phyloP scores from a whole-genome alignment of 257 asterid genomes.

The Ilex aquifolium region DNA sequence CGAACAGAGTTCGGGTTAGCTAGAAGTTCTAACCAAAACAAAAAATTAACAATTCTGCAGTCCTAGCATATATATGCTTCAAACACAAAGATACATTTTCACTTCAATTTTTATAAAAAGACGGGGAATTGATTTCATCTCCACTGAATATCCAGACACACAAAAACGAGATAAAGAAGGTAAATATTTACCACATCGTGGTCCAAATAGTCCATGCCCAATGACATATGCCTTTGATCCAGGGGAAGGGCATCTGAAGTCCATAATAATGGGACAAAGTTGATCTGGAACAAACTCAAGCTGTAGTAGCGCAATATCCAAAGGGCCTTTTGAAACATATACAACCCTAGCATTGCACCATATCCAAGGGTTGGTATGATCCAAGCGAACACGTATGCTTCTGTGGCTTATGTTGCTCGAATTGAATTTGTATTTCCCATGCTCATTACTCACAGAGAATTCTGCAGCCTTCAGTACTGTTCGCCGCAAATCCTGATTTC shows the following conservation, averaged over 20 bases:
- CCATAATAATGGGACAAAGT: slow-evolving; percentile 57
- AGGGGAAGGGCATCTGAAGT: slow-evolving; percentile 57
- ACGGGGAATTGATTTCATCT: too few species aligned
- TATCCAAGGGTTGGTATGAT: slow-evolving; percentile 79
- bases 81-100: too few species aligned
- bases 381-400: slow-evolving; percentile 68
- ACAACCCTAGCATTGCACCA: slow-evolving; percentile 82
- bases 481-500: slow-evolving; percentile 22
- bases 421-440: slow-evolving; percentile 27
- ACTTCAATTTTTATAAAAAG: too few species aligned
- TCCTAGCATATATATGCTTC: too few species aligned
- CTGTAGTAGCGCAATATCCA: slow-evolving; percentile 84
- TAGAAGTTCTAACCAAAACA: too few species aligned
- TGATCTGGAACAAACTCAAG: slow-evolving; percentile 70
- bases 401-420: slow-evolving; percentile 32
- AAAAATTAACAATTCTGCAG: too few species aligned
- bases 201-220: slow-evolving; percentile 98
- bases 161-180: slow-evolving; percentile 2
- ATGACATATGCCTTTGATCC: slow-evolving; percentile 88
- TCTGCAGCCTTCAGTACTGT: slow-evolving; percentile 24
- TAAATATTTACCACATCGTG: slow-evolving; percentile 69
- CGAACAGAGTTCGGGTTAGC: too few species aligned
- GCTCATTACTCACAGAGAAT: slow-evolving; percentile 22
- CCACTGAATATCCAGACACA: too few species aligned
- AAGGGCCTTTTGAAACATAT: slow-evolving; percentile 85